Evolutionary conservation across 306 rosid genomes (phyloP).

Genomic region (Canavalia gladiata): DNA sequence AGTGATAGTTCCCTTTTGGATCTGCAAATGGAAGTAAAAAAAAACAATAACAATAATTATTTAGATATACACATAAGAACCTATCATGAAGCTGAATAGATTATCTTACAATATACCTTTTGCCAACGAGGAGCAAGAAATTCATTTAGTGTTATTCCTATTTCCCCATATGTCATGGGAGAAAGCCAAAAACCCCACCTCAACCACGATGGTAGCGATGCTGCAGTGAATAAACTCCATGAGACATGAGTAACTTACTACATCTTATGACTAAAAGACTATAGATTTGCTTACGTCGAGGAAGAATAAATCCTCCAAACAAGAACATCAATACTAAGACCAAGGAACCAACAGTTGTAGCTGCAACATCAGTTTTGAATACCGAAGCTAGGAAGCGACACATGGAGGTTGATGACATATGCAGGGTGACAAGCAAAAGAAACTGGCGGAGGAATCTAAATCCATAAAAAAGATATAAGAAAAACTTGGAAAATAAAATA

Average conservation of each 20-base stretch:
- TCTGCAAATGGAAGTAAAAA: constrained; percentile 42
- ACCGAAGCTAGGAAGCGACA: constrained; percentile 65
- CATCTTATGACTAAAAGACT: background rate
- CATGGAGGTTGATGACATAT: constrained; percentile 66
- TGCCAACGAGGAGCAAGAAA: constrained; percentile 75
- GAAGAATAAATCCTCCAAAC: constrained; percentile 75
- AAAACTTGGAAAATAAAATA: constrained; percentile 38
- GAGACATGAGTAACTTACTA: constrained; percentile 36
- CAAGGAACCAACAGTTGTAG: constrained; percentile 61
- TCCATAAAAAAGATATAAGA: constrained; percentile 30
- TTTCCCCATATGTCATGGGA: constrained; percentile 70
- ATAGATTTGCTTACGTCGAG: constrained; percentile 55
- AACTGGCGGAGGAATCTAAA: constrained; percentile 65
- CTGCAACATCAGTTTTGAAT: constrained; percentile 64
- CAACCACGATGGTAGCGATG: constrained; percentile 67
- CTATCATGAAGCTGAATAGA: constrained; percentile 10
- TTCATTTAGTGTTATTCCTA: constrained; percentile 66
- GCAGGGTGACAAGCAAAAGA: constrained; percentile 62
- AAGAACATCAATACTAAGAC: constrained; percentile 58
- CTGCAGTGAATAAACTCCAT: constrained; percentile 56
- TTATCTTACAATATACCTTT: constrained; percentile 54
- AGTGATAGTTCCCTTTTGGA: constrained; percentile 55
- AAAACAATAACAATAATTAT: background rate
- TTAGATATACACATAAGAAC: constrained; percentile 19
- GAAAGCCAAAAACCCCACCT: constrained; percentile 75